Percentiles rank a stretch among this genome's conserved stretches.
Conservation (phyloP, 495 filamentous ascomycete species). For the Talaromyces ruber region DNA sequence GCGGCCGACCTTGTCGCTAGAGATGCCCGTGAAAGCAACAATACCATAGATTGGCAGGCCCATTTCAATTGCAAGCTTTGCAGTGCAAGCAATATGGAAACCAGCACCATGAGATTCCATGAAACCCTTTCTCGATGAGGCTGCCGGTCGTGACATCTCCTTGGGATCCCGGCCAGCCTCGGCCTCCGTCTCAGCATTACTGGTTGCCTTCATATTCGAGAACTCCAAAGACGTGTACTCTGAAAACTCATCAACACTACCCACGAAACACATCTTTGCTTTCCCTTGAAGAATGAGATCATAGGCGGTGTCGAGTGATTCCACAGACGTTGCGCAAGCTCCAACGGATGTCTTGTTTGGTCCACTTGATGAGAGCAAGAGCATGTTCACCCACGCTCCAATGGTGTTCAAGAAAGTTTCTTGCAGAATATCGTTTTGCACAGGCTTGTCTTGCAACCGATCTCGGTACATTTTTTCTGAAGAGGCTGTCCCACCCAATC, state of each 20-base stretch:
- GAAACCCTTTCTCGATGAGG: not conserved
- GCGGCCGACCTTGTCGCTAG: not conserved
- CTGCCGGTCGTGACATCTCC: not conserved
- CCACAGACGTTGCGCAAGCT: constrained; percentile 12
- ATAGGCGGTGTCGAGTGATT: constrained; percentile 14
- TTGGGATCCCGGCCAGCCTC: not conserved
- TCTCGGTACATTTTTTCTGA: constrained; percentile 10
- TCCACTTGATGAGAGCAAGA: constrained; percentile 12
- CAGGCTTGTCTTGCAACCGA: constrained; percentile 8
- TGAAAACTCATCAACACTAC: constrained; percentile 11
- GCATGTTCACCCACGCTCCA: constrained; percentile 18
- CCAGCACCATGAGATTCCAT: constrained; percentile 9
- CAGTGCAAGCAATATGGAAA: constrained; percentile 12
- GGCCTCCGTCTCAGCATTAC: constrained; percentile 6
- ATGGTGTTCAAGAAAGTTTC: constrained; percentile 17
- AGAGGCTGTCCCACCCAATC: constrained; percentile 8
- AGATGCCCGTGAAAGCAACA: constrained; percentile 5
- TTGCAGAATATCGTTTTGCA: constrained; percentile 15
- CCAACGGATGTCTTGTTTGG: constrained; percentile 15
- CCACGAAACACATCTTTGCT: constrained; percentile 12
- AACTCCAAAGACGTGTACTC: constrained; percentile 14
- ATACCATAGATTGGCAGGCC: constrained; percentile 16
- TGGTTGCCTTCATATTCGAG: constrained; percentile 15
- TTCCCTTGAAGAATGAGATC: constrained; percentile 11
- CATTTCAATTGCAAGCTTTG: constrained; percentile 14